Evolutionary conservation across 805 yeast species (phyloP), one percentile per base, ranked within the genome.

Genomic region (Pichia thaimueangensis): DNA sequence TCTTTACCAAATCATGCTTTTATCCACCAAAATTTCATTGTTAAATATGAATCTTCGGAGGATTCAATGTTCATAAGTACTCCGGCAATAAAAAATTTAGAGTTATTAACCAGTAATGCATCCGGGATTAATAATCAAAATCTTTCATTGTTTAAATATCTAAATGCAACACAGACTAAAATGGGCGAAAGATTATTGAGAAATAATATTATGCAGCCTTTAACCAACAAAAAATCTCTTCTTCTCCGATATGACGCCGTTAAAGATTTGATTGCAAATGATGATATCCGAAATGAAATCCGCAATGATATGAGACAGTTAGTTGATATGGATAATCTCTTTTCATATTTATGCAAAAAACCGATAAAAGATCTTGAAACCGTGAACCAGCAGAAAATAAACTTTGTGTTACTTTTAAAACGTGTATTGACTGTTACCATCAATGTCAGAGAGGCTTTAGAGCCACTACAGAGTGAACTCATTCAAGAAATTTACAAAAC

Each of bases 121-220:
- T 60, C 58, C 7, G 30, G 33, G 3, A 50, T 50, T 16, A 31
- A 12, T 5, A 8, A 21, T 10, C 56, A 50, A 8, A 67, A 64
- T 0, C 37, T 56, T 8, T 60, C 69, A 0, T 52, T 73, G 7
- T 58, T 63, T 24, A 67, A 64, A 21, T 57, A 59, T 31, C 46
- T 72, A 34, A 62, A 72, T 47, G 47, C 53, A 1, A 70, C 75
- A 0, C 44, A 52, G 0, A 73, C 78, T 0, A 67, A 63, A 40
- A 73, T 73, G 78, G 78, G 78, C 0, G 56, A 53, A 13, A 48
- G 77, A 39, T 44, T 65, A 6, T 51, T 74, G 37, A 61, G 64
- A 45, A 67, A 59, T 28, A 70, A 63, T 39, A 63, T 72, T 3
- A 46, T 73, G n/a, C 78, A 73, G 43, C 78, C 78, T 0, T 49